A percentile compares a stretch with the other conserved stretches of the same genome.
These are phyloP conservation scores for Neospermospora avenae DNA, from an alignment of 2,329 filamentous ascomycete species.

Conservation along the genomic window DNA sequence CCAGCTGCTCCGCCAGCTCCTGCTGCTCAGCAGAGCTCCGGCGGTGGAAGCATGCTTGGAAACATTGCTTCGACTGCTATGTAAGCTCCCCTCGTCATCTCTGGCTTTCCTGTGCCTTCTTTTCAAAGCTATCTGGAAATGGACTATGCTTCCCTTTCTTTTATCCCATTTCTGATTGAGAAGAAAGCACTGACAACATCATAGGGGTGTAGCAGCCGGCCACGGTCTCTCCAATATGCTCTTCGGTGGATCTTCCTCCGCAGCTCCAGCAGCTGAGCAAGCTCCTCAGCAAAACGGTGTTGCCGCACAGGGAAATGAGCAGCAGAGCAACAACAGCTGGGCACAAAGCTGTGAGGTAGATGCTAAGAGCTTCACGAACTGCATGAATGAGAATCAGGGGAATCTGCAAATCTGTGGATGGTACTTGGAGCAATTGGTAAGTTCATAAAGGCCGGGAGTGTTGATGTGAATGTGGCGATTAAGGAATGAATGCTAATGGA, in stretches of 20 bases:
- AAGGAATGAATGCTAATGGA: constrained; percentile 29
- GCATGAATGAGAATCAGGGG: constrained; percentile 92
- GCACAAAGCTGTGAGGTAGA: constrained; percentile 72
- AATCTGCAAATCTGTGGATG: constrained; percentile 96
- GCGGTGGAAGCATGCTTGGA: constrained; percentile 83
- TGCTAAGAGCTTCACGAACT: constrained; percentile 83
- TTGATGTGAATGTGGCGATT: neutral
- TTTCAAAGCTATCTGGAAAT: no score
- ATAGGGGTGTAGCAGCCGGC: constrained; percentile 92
- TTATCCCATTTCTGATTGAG: no score
- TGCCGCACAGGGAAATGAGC: constrained; percentile 48
- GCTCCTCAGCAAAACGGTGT: constrained; percentile 40
- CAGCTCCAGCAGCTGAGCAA: constrained; percentile 52
- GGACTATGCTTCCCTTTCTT: no score
- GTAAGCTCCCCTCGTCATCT: constrained; percentile 56
- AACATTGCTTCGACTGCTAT: constrained; percentile 98
- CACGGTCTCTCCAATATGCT: constrained; percentile 81
- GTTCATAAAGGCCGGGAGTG: constrained; percentile 18
- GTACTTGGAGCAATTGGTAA: constrained; percentile 90
- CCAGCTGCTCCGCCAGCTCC: constrained; percentile 43
- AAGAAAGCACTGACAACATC: neutral
- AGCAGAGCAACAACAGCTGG: constrained; percentile 51
- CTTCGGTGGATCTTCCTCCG: constrained; percentile 67
- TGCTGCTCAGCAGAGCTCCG: constrained; percentile 39
- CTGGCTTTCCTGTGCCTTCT: no score